phyloP scores from a whole-genome alignment of 768 basidiomycete genomes.

The Kwoniella europaea region DNA sequence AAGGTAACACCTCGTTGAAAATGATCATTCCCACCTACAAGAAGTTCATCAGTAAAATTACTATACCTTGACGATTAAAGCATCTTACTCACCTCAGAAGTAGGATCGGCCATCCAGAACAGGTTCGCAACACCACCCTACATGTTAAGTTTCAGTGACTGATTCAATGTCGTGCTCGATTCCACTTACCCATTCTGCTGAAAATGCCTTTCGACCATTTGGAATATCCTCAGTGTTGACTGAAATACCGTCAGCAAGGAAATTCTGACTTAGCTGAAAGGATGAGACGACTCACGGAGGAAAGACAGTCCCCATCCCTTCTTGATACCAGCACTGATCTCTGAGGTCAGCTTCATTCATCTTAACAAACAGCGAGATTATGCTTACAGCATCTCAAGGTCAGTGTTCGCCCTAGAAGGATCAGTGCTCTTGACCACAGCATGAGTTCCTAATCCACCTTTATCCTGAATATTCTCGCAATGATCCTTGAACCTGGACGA shows the following conservation, averaged over 20 bases:
- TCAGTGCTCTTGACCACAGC: conserved; percentile 23
- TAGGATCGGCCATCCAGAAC: conserved; percentile 31
- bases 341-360: not conserved
- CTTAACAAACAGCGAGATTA: not conserved
- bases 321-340: conserved; percentile 13
- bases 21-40: conserved; percentile 15
- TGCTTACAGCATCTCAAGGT: conserved; percentile 22
- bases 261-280: not conserved
- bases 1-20: conserved; percentile 27
- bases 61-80: too few species aligned
- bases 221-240: conserved; percentile 31
- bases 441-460: conserved; percentile 22
- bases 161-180: conserved; percentile 8
- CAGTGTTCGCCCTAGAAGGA: conserved; percentile 3
- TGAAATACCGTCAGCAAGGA: not conserved
- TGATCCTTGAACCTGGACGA: conserved; percentile 24
- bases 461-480: conserved; percentile 19
- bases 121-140: conserved; percentile 21
- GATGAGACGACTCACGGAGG: conserved; percentile 11
- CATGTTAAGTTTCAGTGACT: not conserved
- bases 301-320: conserved; percentile 34
- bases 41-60: too few species aligned
- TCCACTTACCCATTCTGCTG: conserved; percentile 30
- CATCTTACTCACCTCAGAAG: conserved; percentile 10
- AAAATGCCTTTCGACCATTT: conserved; percentile 22